Evolutionary conservation across 176 grass and related monocot species (phyloP).

Genomic region (Musa beccarii): DNA sequence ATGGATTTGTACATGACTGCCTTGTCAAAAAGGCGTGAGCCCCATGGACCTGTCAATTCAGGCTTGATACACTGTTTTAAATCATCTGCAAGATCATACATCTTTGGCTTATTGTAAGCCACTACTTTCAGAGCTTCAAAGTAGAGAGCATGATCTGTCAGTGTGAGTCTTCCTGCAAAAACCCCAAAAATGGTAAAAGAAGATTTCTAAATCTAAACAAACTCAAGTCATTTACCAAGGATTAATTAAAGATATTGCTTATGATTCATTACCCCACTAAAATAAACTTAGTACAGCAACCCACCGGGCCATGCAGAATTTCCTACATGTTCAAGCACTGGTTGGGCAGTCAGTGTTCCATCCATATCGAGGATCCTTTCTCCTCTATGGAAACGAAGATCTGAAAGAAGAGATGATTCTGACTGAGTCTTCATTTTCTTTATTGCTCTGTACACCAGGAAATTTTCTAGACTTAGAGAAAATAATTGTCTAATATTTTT

Average conservation of each 20-base stretch:
- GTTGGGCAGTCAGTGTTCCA: slow-evolving; percentile 88
- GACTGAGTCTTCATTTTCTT: slow-evolving; percentile 94
- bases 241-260: background rate
- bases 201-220: background rate
- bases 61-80: slow-evolving; percentile 87
- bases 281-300: slow-evolving; percentile 10
- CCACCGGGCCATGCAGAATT: slow-evolving; percentile 88
- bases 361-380: slow-evolving; percentile 87
- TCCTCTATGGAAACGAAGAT: slow-evolving; percentile 54
- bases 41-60: slow-evolving; percentile 94
- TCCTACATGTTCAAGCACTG: slow-evolving; percentile 87
- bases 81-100: slow-evolving; percentile 95
- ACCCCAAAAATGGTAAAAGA: background rate
- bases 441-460: slow-evolving; percentile 51
- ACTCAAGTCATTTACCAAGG: background rate
- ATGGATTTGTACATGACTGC: slow-evolving; percentile 95
- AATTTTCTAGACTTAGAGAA: slow-evolving; percentile 6
- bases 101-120: slow-evolving; percentile 82
- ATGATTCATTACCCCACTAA: background rate
- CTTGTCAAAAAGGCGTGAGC: slow-evolving; percentile 97
- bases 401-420: slow-evolving; percentile 66
- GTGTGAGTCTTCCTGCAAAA: slow-evolving; percentile 60
- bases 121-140: slow-evolving; percentile 88
- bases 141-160: slow-evolving; percentile 93
- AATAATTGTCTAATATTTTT: background rate